phyloP scores from a whole-genome alignment of 2,329 filamentous ascomycete species.

The Aspergillus viridinutans region DNA sequence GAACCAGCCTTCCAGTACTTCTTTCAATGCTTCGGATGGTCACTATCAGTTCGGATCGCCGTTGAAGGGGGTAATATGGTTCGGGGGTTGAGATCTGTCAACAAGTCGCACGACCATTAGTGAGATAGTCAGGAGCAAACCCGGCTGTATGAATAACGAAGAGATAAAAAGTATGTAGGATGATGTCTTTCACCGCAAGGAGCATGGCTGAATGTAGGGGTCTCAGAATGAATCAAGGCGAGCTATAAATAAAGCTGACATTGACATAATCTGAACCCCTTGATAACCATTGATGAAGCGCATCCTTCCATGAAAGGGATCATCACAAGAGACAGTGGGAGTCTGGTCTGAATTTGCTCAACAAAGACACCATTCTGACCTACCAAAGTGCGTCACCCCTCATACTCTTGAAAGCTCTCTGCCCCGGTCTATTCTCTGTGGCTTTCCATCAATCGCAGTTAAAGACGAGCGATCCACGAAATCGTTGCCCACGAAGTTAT shows the following conservation, averaged over 20 bases:
- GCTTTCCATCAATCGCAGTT: neutral
- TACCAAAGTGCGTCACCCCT: conserved; percentile 20
- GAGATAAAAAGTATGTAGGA: conserved; percentile 2
- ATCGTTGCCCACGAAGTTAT: neutral
- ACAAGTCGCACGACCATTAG: conserved; percentile 11
- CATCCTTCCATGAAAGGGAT: neutral
- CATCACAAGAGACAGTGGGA: neutral
- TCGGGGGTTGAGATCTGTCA: conserved; percentile 10
- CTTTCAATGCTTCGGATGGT: neutral
- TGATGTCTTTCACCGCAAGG: conserved; percentile 1
- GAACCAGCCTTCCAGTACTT: conserved; percentile 23
- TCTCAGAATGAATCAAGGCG: conserved; percentile 3
- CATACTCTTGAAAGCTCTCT: conserved; percentile 11
- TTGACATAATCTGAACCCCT: conserved; percentile 8
- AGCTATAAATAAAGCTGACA: conserved; percentile 12
- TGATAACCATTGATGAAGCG: neutral
- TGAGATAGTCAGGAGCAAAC: conserved; percentile 6
- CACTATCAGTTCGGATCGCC: neutral
- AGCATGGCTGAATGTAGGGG: conserved; percentile 1
- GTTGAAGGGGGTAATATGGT: neutral
- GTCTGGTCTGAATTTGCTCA: neutral
- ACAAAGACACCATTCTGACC: conserved; percentile 7
- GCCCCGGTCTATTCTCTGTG: neutral
- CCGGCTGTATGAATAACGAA: conserved; percentile 2
- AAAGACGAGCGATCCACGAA: neutral